phyloP scores from a whole-genome alignment of 352 stramenopile species.

The Phytophthora fragariaefolia region DNA sequence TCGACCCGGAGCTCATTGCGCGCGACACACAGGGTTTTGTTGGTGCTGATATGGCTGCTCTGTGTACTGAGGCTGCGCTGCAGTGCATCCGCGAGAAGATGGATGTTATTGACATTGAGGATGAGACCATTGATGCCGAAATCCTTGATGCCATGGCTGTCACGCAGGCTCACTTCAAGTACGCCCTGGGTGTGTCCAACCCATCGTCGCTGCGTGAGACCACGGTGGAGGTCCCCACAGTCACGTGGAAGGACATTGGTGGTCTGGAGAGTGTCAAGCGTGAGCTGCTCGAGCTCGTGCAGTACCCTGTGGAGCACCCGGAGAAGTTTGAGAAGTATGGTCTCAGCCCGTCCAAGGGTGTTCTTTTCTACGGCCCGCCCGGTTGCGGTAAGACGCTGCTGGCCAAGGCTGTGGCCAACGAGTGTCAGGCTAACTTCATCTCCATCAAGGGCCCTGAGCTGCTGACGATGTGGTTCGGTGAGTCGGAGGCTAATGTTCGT shows the following conservation, averaged over 20 bases:
- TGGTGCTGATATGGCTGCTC: conserved; percentile 98
- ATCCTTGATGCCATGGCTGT: conserved; percentile 99
- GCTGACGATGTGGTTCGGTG: conserved; percentile 99
- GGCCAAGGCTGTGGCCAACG: conserved; percentile 99
- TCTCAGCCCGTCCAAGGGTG: conserved; percentile 94
- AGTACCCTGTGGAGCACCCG: conserved; percentile 99
- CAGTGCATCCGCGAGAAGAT: conserved; percentile 99
- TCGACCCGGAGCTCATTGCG: conserved; percentile 98
- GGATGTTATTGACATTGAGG: conserved; percentile 99
- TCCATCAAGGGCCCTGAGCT: conserved; percentile 99
- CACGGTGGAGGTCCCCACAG: conserved; percentile 98
- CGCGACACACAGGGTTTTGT: conserved; percentile 99
- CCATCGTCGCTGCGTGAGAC: conserved; percentile 98
- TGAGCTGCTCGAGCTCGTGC: conserved; percentile 98
- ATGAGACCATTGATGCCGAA: conserved; percentile 99
- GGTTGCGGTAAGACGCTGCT: conserved; percentile 99
- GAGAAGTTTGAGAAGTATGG: conserved; percentile 99
- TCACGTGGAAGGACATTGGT: conserved; percentile 99
- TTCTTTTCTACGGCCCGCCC: conserved; percentile 99
- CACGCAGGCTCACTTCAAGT: conserved; percentile 99
- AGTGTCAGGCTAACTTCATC: conserved; percentile 99
- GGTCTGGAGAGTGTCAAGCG: conserved; percentile 98
- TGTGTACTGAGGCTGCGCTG: conserved; percentile 98
- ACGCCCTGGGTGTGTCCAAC: conserved; percentile 98
- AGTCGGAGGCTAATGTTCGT: conserved; percentile 98